Percentiles rank a stretch among this genome's conserved stretches.
These are phyloP conservation scores for Ascochyta pisi DNA, from an alignment of 2,329 filamentous ascomycete genomes.

Conservation along the genomic window DNA sequence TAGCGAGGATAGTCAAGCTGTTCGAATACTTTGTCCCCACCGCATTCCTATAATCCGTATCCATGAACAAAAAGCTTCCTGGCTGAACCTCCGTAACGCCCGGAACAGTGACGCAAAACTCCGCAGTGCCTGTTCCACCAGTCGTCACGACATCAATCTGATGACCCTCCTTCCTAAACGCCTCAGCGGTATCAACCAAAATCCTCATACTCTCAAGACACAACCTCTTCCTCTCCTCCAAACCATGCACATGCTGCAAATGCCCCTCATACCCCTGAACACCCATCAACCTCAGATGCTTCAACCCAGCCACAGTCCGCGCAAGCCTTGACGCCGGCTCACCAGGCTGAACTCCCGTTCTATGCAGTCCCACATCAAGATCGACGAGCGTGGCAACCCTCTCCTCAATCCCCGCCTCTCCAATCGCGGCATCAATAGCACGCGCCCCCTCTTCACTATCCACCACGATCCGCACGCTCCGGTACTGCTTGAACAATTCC, in stretches of 20 bases:
- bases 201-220: slow-evolving; percentile 57
- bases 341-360: slow-evolving; percentile 57
- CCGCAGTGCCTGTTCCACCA: slow-evolving; percentile 61
- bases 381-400: slow-evolving; percentile 56
- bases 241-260: slow-evolving; percentile 59
- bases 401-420: slow-evolving; percentile 44
- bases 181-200: slow-evolving; percentile 53
- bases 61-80: slow-evolving; percentile 65
- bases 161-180: slow-evolving; percentile 52
- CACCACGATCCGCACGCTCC: slow-evolving; percentile 55
- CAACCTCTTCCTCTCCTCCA: slow-evolving; percentile 50
- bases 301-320: slow-evolving; percentile 45
- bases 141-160: slow-evolving; percentile 60
- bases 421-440: slow-evolving; percentile 56
- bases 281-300: slow-evolving; percentile 55
- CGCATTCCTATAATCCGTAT: slow-evolving; percentile 63
- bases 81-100: slow-evolving; percentile 63
- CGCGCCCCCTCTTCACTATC: slow-evolving; percentile 56
- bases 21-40: slow-evolving; percentile 58
- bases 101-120: slow-evolving; percentile 59
- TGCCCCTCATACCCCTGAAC: slow-evolving; percentile 63
- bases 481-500: slow-evolving; percentile 52
- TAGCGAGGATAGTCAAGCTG: slow-evolving; percentile 58
- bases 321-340: slow-evolving; percentile 53
- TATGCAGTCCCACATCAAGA: slow-evolving; percentile 59